phyloP scores from a whole-genome alignment of 495 filamentous ascomycete species.

The Penicillium macrosclerotiorum region DNA sequence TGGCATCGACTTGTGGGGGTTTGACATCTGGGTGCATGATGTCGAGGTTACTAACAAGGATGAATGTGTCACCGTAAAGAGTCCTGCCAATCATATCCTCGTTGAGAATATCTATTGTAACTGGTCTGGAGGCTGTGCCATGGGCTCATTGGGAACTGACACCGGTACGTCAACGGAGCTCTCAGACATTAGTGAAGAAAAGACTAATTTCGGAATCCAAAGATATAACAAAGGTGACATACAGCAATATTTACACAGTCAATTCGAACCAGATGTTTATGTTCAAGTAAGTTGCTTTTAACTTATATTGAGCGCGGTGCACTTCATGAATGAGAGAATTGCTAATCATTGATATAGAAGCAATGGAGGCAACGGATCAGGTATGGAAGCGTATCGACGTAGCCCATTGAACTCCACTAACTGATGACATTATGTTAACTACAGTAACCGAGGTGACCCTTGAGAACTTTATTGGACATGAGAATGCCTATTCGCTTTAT shows the following conservation, averaged over 20 bases:
- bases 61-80: constrained; percentile 48
- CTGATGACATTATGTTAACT: neutral
- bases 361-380: constrained; percentile 48
- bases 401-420: neutral
- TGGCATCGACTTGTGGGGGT: constrained; percentile 43
- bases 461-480: constrained; percentile 27
- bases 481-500: constrained; percentile 42
- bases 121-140: constrained; percentile 47
- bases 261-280: constrained; percentile 55
- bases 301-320: neutral
- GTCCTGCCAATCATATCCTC: constrained; percentile 40
- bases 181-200: too few relatives aligned
- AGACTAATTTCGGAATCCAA: neutral
- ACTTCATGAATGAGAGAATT: too few relatives aligned
- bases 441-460: constrained; percentile 14
- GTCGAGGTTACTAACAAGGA: constrained; percentile 49
- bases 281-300: constrained; percentile 39
- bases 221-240: constrained; percentile 37
- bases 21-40: constrained; percentile 47
- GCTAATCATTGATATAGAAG: constrained; percentile 11
- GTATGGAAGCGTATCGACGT: neutral
- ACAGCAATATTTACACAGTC: constrained; percentile 44
- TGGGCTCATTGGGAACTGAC: constrained; percentile 39
- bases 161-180: constrained; percentile 16
- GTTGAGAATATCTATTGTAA: constrained; percentile 54